Percentiles rank a stretch among this genome's conserved stretches.
phyloP scores from a whole-genome alignment of 1,284 basidiomycete species.

The Ustilago esculenta region DNA sequence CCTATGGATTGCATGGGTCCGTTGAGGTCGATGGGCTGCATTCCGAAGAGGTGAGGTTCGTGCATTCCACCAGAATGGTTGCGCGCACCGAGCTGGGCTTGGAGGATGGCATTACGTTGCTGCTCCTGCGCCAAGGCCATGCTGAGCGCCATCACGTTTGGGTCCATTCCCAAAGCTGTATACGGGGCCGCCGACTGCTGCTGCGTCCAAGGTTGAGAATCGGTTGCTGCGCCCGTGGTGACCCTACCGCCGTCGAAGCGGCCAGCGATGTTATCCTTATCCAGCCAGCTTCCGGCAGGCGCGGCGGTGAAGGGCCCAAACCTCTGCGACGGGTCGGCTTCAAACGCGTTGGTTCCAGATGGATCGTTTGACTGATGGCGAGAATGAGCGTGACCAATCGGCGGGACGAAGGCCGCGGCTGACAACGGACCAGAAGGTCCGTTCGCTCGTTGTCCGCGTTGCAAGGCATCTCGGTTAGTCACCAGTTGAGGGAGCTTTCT shows the following conservation, averaged over 20 bases:
- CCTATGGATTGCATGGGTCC: slow-evolving; percentile 32
- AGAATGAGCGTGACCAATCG: slow-evolving; percentile 53
- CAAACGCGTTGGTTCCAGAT: slow-evolving; percentile 4
- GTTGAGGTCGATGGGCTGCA: slow-evolving; percentile 35
- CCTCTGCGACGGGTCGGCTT: slow-evolving; percentile 10
- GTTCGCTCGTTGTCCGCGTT: slow-evolving; percentile 19
- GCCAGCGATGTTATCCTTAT: slow-evolving; percentile 37
- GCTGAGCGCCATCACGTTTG: slow-evolving; percentile 48
- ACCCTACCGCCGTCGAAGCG: slow-evolving; percentile 3
- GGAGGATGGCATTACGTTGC: slow-evolving; percentile 49
- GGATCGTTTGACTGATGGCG: slow-evolving; percentile 31
- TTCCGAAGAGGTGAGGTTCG: slow-evolving; percentile 37
- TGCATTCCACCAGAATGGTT: slow-evolving; percentile 8
- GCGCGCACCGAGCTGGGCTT: slow-evolving; percentile 47
- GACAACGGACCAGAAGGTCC: slow-evolving; percentile 28
- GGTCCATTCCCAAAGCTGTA: slow-evolving; percentile 16
- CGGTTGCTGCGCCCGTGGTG: background rate
- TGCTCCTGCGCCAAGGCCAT: slow-evolving; percentile 55
- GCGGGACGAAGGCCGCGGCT: slow-evolving; percentile 49
- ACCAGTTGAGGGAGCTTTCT: slow-evolving; percentile 54
- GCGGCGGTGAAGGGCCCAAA: slow-evolving; percentile 48
- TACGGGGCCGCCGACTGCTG: slow-evolving; percentile 9
- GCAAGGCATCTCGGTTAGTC: slow-evolving; percentile 54
- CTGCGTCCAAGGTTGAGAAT: slow-evolving; percentile 23
- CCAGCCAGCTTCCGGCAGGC: slow-evolving; percentile 31